phyloP scores from a whole-genome alignment of 768 basidiomycete genomes.

The Hypholoma sublateritium region DNA sequence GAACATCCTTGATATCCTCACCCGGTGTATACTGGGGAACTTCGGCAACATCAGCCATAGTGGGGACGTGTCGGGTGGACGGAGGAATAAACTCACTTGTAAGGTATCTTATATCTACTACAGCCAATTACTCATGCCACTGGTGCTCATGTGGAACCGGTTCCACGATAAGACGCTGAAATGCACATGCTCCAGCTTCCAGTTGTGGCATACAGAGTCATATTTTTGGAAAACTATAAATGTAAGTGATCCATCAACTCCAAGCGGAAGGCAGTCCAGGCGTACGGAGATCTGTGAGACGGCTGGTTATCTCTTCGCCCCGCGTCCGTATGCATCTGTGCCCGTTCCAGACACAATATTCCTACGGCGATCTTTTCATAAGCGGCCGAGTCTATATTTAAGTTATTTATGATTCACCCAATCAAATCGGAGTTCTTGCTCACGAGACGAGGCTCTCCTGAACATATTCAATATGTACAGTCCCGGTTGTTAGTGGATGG shows the following conservation, averaged over 20 bases:
- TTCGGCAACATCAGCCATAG: conserved; percentile 22
- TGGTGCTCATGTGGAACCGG: conserved; percentile 13
- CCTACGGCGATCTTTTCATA: too few species aligned
- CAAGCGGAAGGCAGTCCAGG: background rate
- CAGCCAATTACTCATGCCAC: conserved; percentile 1
- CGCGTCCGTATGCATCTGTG: too few species aligned
- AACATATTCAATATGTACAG: too few species aligned
- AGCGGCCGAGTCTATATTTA: too few species aligned
- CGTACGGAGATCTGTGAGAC: too few species aligned
- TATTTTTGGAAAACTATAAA: conserved; percentile 10
- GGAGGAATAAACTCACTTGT: background rate
- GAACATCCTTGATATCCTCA: conserved; percentile 20
- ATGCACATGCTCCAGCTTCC: conserved; percentile 21
- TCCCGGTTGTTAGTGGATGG: too few species aligned
- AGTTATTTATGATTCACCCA: too few species aligned
- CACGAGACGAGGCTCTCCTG: too few species aligned
- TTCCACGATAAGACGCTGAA: conserved; percentile 17
- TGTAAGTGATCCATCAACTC: background rate
- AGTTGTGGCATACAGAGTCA: background rate
- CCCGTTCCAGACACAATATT: background rate
- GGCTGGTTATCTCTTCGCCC: too few species aligned
- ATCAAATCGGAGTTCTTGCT: too few species aligned
- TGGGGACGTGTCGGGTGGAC: conserved; percentile 14
- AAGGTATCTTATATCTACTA: conserved; percentile 19
- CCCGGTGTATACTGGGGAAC: conserved; percentile 23